These are phyloP conservation scores for Capsella bursapastoris DNA, from an alignment of 345 rosid genomes.

Conservation along the genomic window DNA sequence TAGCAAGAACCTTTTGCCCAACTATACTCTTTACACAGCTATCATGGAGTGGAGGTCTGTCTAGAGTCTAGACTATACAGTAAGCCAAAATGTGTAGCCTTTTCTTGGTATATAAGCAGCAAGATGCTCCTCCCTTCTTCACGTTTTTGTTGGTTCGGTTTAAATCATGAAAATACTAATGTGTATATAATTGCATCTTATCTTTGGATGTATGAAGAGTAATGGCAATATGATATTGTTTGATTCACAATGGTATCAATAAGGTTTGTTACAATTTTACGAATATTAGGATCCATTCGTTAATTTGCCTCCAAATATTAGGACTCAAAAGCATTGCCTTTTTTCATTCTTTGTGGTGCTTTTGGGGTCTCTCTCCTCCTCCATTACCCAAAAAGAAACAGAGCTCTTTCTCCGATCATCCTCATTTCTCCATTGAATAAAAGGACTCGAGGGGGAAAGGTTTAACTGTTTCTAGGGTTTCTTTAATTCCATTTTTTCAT, in stretches of 20 bases:
- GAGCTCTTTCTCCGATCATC: conserved; percentile 16
- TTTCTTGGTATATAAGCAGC: conserved; percentile 33
- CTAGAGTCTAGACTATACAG: conserved; percentile 30
- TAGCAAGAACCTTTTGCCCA: conserved; percentile 68
- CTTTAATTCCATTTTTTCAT: background rate
- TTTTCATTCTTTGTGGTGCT: background rate
- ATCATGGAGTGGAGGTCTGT: conserved; percentile 81
- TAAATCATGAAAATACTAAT: too few species aligned
- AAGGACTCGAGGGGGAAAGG: background rate
- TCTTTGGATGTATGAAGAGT: background rate
- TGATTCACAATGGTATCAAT: background rate
- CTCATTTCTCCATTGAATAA: conserved; percentile 22
- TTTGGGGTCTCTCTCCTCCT: background rate
- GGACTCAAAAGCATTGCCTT: background rate
- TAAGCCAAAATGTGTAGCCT: conserved; percentile 29
- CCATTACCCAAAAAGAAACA: conserved; percentile 4
- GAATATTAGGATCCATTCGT: conserved; percentile 1
- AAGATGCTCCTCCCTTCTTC: conserved; percentile 1
- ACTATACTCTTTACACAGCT: conserved; percentile 74
- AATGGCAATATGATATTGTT: background rate
- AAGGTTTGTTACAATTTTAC: background rate
- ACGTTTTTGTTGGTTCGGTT: too few species aligned
- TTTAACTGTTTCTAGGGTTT: conserved; percentile 21
- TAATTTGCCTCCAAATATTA: conserved; percentile 8
- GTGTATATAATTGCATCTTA: too few species aligned